A percentile compares a stretch with the other conserved stretches of the same genome.
Evolutionary conservation across 768 basidiomycete genomes (phyloP).

Genomic region (Mycena floridula): DNA sequence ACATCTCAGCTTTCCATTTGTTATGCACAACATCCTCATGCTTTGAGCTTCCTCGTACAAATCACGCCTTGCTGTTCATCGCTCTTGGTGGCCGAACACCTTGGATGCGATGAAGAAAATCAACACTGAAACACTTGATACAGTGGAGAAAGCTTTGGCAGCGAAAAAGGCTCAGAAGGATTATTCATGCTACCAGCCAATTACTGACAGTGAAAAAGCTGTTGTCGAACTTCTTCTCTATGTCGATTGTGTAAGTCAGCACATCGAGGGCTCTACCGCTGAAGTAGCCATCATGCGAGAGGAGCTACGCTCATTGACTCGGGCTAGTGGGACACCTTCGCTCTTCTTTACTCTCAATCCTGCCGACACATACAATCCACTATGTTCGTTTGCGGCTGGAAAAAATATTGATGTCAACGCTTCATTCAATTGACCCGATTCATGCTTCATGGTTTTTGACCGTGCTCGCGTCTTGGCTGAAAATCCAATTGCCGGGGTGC

Average conservation of each 20-base stretch:
- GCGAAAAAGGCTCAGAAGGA: constrained; percentile 3
- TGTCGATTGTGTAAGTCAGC: constrained; percentile 11
- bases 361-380: constrained; percentile 13
- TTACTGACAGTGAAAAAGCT: constrained; percentile 4
- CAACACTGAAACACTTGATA: not conserved
- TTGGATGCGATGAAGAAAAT: not conserved
- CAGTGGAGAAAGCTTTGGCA: not conserved
- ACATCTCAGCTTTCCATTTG: constrained; percentile 9
- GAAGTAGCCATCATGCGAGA: constrained; percentile 9
- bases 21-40: constrained; percentile 10
- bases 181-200: not conserved
- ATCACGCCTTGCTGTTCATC: too few species aligned
- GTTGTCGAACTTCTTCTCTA: constrained; percentile 10
- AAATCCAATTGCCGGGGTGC: constrained; percentile 26
- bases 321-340: constrained; percentile 7
- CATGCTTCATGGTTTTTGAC: constrained; percentile 5
- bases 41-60: constrained; percentile 3
- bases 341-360: constrained; percentile 16
- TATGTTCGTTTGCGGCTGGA: constrained; percentile 9
- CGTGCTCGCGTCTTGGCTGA: constrained; percentile 6
- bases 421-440: constrained; percentile 4
- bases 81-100: too few species aligned
- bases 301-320: constrained; percentile 10
- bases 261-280: constrained; percentile 12
- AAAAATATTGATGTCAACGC: constrained; percentile 14